These are phyloP conservation scores for Clonostachys sp. DNA, from an alignment of 2,329 filamentous ascomycete genomes.

Conservation along the genomic window DNA sequence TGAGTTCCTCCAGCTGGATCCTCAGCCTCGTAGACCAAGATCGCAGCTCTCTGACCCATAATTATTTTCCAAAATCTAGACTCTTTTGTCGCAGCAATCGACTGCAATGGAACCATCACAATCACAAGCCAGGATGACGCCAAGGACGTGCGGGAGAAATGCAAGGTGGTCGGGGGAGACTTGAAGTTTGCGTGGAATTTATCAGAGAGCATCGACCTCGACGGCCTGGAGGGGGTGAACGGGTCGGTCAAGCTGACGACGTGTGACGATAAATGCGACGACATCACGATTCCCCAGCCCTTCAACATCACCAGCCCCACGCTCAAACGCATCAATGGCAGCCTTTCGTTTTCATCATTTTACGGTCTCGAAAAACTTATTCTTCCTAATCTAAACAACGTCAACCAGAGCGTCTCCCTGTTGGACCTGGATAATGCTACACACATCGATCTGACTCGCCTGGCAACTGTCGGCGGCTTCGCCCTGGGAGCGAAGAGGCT, in stretches of 20 bases:
- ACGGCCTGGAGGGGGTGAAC: neutral
- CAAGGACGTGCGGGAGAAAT: neutral
- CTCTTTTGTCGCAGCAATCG: neutral
- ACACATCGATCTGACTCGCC: neutral
- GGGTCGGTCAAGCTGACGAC: neutral
- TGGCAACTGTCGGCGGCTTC: neutral
- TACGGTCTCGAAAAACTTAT: neutral
- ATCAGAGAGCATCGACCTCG: neutral
- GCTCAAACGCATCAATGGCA: neutral
- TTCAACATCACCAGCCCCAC: neutral
- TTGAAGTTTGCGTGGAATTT: neutral
- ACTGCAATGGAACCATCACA: neutral
- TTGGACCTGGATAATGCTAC: neutral
- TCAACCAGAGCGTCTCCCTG: neutral
- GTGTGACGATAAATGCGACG: neutral
- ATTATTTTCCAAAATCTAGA: too few relatives aligned
- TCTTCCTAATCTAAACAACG: neutral
- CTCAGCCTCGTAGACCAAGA: too few relatives aligned
- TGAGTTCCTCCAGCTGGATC: too few relatives aligned
- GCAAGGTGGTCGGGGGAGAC: neutral
- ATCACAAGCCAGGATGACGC: constrained; percentile 1
- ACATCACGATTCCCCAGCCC: neutral
- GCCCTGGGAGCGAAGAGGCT: neutral
- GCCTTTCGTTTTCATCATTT: neutral
- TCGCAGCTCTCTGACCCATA: too few relatives aligned